Evolutionary conservation across 768 basidiomycete species (phyloP).

Genomic region (Calocybe indica): DNA sequence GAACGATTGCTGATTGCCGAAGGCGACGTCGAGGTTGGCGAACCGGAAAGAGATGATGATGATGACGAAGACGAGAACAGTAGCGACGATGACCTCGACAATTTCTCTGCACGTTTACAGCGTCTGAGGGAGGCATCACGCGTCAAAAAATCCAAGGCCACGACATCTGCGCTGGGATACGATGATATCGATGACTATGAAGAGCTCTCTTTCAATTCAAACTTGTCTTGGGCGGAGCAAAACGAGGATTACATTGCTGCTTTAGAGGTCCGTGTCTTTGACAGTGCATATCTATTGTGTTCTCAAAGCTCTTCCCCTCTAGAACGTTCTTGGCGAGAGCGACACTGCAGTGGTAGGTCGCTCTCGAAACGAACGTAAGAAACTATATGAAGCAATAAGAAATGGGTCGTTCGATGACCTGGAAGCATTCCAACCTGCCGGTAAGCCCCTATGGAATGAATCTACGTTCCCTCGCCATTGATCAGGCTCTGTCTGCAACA

Average conservation of each 20-base stretch:
- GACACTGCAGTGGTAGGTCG: constrained; percentile 37
- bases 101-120: constrained; percentile 39
- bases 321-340: constrained; percentile 63
- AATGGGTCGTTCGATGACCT: constrained; percentile 47
- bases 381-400: constrained; percentile 52
- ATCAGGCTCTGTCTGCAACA: neutral
- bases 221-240: constrained; percentile 34
- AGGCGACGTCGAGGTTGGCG: neutral
- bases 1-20: constrained; percentile 40
- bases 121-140: constrained; percentile 22
- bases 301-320: neutral
- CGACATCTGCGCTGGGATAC: constrained; percentile 1
- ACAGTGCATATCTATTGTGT: neutral
- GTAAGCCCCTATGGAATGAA: constrained; percentile 31
- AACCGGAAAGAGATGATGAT: constrained; percentile 24
- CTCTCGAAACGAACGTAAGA: constrained; percentile 45
- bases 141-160: too few relatives aligned
- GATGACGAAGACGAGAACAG: constrained; percentile 25
- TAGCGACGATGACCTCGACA: constrained; percentile 32
- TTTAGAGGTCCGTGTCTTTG: constrained; percentile 42
- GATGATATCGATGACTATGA: constrained; percentile 26
- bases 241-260: constrained; percentile 53
- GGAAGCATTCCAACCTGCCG: constrained; percentile 36
- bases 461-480: neutral
- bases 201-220: constrained; percentile 17